These are phyloP conservation scores for Quercus agrifolia DNA, from an alignment of 306 rosid species.

Conservation along the genomic window DNA sequence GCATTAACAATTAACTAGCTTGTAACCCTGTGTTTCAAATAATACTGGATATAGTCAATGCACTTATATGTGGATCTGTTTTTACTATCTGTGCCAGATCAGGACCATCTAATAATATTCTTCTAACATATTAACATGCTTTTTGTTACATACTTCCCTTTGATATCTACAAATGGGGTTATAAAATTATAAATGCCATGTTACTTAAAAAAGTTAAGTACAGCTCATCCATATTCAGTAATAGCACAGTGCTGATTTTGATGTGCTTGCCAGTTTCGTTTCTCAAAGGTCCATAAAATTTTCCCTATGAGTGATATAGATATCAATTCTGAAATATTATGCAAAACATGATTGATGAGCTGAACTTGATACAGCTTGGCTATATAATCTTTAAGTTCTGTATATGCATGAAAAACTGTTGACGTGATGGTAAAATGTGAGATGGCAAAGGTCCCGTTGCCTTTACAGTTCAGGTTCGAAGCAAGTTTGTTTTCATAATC, in stretches of 20 bases:
- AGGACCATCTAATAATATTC: not conserved
- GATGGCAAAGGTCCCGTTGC: not conserved
- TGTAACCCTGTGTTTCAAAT: not conserved
- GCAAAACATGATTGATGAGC: not conserved
- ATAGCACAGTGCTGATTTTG: not conserved
- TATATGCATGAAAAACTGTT: not conserved
- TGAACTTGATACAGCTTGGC: not conserved
- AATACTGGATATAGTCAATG: not conserved
- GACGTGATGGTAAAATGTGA: not conserved
- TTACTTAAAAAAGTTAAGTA: not conserved
- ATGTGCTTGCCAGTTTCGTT: not conserved
- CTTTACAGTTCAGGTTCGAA: not conserved
- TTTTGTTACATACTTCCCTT: not conserved
- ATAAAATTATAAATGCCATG: not conserved
- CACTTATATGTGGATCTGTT: not conserved
- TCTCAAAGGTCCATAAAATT: not conserved
- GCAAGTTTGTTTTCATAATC: not conserved
- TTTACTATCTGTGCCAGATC: not conserved
- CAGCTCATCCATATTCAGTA: not conserved
- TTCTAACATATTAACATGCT: not conserved
- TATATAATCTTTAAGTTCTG: not conserved
- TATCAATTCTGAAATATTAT: not conserved
- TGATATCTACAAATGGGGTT: not conserved
- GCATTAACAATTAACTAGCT: not conserved
- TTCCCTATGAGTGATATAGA: not conserved